A percentile compares a stretch with the other conserved stretches of the same genome.
phyloP scores from a whole-genome alignment of 352 stramenopile genomes.

The Pythium folliculosum region DNA sequence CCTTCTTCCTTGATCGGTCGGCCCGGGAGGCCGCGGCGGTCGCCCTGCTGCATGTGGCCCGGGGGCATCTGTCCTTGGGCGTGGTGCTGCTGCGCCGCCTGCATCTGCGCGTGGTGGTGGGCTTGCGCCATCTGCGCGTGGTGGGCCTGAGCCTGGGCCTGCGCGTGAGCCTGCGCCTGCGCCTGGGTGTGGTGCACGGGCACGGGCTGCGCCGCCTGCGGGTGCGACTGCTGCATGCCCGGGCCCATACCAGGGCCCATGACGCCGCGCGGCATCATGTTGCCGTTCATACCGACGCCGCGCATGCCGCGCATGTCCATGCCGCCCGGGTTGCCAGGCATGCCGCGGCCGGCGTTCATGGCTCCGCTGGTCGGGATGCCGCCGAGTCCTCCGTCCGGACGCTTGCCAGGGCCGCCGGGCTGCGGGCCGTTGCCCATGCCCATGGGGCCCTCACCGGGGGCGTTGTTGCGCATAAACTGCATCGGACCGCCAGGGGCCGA shows the following conservation, averaged over 20 bases:
- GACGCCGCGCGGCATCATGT: conserved; percentile 67
- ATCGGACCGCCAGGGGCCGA: conserved; percentile 36
- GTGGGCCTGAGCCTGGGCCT: conserved; percentile 65
- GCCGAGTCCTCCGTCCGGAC: conserved; percentile 13
- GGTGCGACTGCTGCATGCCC: conserved; percentile 62
- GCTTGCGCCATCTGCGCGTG: conserved; percentile 56
- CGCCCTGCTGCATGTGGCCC: conserved; percentile 58
- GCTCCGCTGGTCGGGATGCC: conserved; percentile 39
- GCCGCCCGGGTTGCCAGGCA: conserved; percentile 37
- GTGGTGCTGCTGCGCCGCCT: conserved; percentile 37
- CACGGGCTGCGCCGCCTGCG: conserved; percentile 54
- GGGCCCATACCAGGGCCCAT: conserved; percentile 62
- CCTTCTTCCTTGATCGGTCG: conserved; percentile 73
- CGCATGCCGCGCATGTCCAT: conserved; percentile 75
- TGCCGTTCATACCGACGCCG: conserved; percentile 51
- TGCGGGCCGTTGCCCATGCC: conserved; percentile 40
- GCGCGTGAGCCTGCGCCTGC: conserved; percentile 57
- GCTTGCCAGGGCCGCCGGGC: conserved; percentile 20
- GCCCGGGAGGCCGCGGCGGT: conserved; percentile 59
- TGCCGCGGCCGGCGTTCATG: conserved; percentile 45
- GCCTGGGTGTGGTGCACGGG: conserved; percentile 48
- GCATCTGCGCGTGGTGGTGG: conserved; percentile 54
- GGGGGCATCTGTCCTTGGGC: conserved; percentile 32
- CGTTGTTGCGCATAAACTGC: conserved; percentile 53
- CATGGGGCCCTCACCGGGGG: conserved; percentile 47